Percentiles rank a stretch among this genome's conserved stretches.
Evolutionary conservation across 2,329 filamentous ascomycete genomes (phyloP).

Genomic region (Sporothrix euskadiensis): DNA sequence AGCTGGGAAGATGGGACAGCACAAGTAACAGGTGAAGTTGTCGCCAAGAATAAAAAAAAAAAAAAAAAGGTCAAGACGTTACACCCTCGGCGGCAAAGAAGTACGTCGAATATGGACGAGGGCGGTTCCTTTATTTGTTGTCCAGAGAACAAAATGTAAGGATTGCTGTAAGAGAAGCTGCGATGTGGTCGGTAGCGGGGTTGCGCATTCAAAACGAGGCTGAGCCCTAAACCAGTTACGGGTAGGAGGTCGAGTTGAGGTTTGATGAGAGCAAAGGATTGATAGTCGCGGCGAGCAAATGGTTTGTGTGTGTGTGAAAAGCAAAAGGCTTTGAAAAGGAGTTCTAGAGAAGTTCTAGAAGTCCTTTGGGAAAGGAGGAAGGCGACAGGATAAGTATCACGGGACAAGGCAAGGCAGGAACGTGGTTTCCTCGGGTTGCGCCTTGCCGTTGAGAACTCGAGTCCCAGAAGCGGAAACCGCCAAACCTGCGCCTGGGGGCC

Average conservation of each 20-base stretch:
- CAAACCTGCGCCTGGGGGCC: not conserved
- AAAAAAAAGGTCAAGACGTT: not conserved
- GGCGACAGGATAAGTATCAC: not conserved
- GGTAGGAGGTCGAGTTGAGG: not conserved
- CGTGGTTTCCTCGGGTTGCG: not conserved
- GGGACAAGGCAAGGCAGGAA: slow-evolving; percentile 16
- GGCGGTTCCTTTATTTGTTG: not conserved
- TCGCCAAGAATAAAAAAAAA: too few species aligned
- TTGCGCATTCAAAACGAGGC: slow-evolving; percentile 16
- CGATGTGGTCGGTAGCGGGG: slow-evolving; percentile 7
- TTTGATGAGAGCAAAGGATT: not conserved
- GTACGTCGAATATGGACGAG: not conserved
- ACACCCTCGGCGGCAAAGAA: not conserved
- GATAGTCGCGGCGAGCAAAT: not conserved
- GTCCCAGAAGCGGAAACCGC: not conserved
- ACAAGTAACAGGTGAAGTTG: not conserved
- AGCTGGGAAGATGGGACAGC: not conserved
- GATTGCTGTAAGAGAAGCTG: not conserved
- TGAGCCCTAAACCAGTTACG: slow-evolving; percentile 2
- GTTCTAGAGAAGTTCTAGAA: not conserved
- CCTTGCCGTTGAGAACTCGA: slow-evolving; percentile 11
- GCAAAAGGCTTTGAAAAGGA: not conserved
- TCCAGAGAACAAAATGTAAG: not conserved
- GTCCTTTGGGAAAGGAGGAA: not conserved
- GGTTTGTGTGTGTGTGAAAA: not conserved